phyloP scores from a whole-genome alignment of 176 grass and related monocot species.

The Juncus inflexus region DNA sequence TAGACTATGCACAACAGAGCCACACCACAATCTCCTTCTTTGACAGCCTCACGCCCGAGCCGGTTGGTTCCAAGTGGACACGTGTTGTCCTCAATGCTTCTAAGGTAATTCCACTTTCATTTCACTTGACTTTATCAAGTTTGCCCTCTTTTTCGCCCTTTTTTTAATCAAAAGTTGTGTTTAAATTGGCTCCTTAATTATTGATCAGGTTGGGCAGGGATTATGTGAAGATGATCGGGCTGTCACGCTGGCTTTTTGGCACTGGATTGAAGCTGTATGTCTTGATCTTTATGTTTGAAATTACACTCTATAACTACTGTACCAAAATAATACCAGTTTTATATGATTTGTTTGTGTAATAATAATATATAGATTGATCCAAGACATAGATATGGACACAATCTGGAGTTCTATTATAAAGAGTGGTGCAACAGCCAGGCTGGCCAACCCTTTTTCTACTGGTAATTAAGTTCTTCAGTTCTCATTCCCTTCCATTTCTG shows the following conservation, averaged over 20 bases:
- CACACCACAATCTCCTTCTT: constrained; percentile 87
- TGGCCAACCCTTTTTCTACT: constrained; percentile 79
- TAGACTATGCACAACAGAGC: constrained; percentile 61
- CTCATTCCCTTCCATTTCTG: no score
- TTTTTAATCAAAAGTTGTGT: not conserved
- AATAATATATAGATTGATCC: constrained; percentile 54
- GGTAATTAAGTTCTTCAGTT: constrained; percentile 24
- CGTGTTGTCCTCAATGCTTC: constrained; percentile 77
- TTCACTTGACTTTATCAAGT: not conserved
- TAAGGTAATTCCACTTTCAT: constrained; percentile 37
- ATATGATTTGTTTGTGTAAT: not conserved
- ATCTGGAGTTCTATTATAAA: constrained; percentile 77
- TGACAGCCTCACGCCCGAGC: constrained; percentile 61
- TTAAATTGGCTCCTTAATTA: not conserved
- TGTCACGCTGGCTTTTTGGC: constrained; percentile 23
- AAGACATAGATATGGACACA: constrained; percentile 74
- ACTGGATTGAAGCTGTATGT: constrained; percentile 27
- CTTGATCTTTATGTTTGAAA: not conserved
- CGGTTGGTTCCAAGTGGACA: constrained; percentile 66
- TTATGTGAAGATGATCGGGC: constrained; percentile 18
- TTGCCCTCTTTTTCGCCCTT: not conserved
- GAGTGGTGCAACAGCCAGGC: constrained; percentile 53
- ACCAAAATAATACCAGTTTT: not conserved
- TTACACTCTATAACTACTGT: not conserved
- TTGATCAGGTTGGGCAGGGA: constrained; percentile 21